phyloP scores from a whole-genome alignment of 1,284 basidiomycete species.

The Malassezia furfur region DNA sequence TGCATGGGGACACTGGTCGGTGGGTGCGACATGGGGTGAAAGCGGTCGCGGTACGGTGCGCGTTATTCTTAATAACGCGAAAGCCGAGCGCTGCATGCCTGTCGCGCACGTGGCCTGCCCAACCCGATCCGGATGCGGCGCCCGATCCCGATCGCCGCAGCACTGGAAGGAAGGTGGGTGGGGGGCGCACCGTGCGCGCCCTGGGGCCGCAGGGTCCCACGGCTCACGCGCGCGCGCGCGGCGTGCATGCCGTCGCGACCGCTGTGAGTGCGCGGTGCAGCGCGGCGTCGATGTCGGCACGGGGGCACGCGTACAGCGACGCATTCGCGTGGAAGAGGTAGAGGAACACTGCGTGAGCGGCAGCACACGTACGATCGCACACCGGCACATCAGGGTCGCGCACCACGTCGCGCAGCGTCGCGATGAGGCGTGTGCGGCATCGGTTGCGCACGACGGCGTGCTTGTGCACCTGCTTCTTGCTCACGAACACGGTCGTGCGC shows the following conservation, averaged over 20 bases:
- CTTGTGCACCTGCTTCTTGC: slow-evolving; percentile 36
- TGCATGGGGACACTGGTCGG: neutral
- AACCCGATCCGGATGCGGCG: neutral
- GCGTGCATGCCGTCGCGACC: no score
- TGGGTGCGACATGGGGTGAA: slow-evolving; percentile 14
- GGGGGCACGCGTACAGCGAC: neutral
- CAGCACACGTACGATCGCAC: neutral
- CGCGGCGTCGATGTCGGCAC: neutral
- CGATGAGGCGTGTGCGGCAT: slow-evolving; percentile 20
- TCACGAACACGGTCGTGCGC: slow-evolving; percentile 21
- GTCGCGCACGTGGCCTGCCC: neutral
- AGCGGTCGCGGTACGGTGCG: neutral
- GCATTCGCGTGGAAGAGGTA: slow-evolving; percentile 11
- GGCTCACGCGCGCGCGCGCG: no score
- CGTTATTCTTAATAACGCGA: no score
- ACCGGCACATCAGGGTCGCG: neutral
- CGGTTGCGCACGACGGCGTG: slow-evolving; percentile 30
- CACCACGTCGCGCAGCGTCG: slow-evolving; percentile 20
- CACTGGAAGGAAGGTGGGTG: no score
- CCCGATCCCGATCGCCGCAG: neutral
- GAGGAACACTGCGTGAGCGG: slow-evolving; percentile 1
- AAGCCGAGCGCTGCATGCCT: neutral
- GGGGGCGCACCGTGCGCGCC: no score
- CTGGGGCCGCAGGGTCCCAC: no score
- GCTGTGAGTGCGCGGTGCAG: neutral